Evolutionary conservation across 495 filamentous ascomycete genomes (phyloP).

Genomic region (Apodospora peruviana): DNA sequence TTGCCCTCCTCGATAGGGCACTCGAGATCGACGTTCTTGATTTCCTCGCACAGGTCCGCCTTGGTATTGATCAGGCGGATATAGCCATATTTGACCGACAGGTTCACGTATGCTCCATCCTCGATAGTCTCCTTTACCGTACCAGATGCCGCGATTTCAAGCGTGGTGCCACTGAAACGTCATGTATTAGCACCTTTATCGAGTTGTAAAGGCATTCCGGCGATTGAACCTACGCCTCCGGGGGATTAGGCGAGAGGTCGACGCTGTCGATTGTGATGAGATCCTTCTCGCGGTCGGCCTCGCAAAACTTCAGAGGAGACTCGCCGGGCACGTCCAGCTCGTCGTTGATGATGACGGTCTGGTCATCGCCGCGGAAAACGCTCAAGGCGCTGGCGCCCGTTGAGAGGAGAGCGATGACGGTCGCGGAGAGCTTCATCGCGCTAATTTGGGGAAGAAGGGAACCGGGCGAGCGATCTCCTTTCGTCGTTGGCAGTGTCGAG

Average conservation of each 20-base stretch:
- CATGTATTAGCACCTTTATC: too few species aligned
- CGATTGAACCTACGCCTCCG: slow-evolving; percentile 65
- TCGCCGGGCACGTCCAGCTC: slow-evolving; percentile 59
- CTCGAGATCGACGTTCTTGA: slow-evolving; percentile 77
- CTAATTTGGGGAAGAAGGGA: slow-evolving; percentile 8
- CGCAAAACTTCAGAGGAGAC: slow-evolving; percentile 73
- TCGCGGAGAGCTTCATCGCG: slow-evolving; percentile 39
- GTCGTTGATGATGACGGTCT: slow-evolving; percentile 28
- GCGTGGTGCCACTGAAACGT: slow-evolving; percentile 61
- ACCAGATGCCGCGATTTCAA: slow-evolving; percentile 74
- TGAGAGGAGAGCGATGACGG: slow-evolving; percentile 32
- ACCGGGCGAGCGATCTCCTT: neutral
- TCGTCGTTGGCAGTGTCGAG: too few species aligned
- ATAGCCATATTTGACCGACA: slow-evolving; percentile 89
- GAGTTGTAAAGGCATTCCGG: too few species aligned
- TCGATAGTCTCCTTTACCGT: slow-evolving; percentile 60
- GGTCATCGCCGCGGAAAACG: slow-evolving; percentile 28
- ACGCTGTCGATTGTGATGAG: slow-evolving; percentile 73
- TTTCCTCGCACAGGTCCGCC: slow-evolving; percentile 81
- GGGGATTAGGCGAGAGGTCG: slow-evolving; percentile 80
- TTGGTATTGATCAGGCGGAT: slow-evolving; percentile 78
- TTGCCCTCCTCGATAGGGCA: slow-evolving; percentile 81
- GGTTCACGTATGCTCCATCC: slow-evolving; percentile 70
- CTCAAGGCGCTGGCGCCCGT: slow-evolving; percentile 34
- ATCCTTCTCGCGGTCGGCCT: slow-evolving; percentile 51